These are phyloP conservation scores for Trichaptum fuscoviolaceum DNA, from an alignment of 768 basidiomycete species.

Conservation along the genomic window DNA sequence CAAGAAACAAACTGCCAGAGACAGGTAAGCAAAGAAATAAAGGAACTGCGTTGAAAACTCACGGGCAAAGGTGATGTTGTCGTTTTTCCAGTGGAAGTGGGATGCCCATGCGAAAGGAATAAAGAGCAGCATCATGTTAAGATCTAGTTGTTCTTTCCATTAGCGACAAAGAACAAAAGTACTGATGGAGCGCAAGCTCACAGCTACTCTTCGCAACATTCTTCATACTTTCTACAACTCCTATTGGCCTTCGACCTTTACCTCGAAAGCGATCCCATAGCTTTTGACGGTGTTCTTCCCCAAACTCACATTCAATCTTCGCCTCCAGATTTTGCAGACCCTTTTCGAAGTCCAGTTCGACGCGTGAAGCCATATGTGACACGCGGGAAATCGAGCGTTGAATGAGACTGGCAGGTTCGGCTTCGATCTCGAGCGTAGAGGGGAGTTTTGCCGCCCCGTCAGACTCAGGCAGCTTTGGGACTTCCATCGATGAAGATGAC, in stretches of 20 bases:
- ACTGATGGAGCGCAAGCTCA: constrained; percentile 3
- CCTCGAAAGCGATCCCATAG: constrained; percentile 14
- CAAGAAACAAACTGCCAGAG: constrained; percentile 52
- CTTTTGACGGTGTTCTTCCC: neutral
- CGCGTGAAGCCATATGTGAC: no score
- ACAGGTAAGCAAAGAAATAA: neutral
- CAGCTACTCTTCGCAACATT: constrained; percentile 9
- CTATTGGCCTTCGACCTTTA: constrained; percentile 11
- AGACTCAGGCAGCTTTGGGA: no score
- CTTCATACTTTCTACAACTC: constrained; percentile 5
- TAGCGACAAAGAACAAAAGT: neutral
- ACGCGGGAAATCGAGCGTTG: no score
- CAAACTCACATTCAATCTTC: neutral
- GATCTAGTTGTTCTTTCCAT: constrained; percentile 31
- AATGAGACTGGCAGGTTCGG: no score
- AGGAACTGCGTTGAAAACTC: neutral
- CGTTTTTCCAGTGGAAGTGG: constrained; percentile 39
- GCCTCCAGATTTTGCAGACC: neutral
- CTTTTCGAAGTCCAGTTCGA: neutral
- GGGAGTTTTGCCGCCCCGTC: no score
- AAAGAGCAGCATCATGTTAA: constrained; percentile 52
- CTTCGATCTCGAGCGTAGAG: no score
- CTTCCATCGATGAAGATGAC: no score
- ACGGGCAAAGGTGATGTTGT: constrained; percentile 38
- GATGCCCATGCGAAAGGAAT: constrained; percentile 59